Conservation (phyloP, 2,329 filamentous ascomycete species). For the Colletotrichum sublineola region DNA sequence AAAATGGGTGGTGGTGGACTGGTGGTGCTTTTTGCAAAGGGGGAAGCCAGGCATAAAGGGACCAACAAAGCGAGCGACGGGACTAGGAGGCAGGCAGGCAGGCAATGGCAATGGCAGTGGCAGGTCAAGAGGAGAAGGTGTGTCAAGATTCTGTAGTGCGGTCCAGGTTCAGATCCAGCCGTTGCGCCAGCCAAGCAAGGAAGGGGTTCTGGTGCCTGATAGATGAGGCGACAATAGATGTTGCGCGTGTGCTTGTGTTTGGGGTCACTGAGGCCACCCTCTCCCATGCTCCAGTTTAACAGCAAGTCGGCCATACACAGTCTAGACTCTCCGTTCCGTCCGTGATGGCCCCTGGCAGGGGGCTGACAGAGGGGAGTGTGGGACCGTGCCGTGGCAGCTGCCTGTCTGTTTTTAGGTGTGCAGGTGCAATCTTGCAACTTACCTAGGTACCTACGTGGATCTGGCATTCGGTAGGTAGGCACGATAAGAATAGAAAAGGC, state of each 20-base stretch:
- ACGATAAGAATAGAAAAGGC: slow-evolving; percentile 32
- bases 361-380: not conserved
- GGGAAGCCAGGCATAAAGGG: slow-evolving; percentile 34
- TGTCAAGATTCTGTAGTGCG: slow-evolving; percentile 42
- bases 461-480: not conserved
- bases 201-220: slow-evolving; percentile 17
- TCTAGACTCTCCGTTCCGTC: not conserved
- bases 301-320: not conserved
- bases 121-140: slow-evolving; percentile 40
- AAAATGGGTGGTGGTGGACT: slow-evolving; percentile 22
- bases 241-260: not conserved
- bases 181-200: slow-evolving; percentile 35
- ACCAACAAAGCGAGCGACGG: slow-evolving; percentile 36
- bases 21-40: slow-evolving; percentile 39
- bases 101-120: not conserved
- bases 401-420: not conserved
- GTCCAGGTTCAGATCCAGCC: slow-evolving; percentile 34
- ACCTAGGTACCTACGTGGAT: not conserved
- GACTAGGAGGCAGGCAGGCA: slow-evolving; percentile 16
- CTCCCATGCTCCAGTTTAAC: not conserved
- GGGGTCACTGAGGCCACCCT: not conserved
- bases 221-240: slow-evolving; percentile 25
- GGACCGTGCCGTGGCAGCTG: slow-evolving; percentile 26
- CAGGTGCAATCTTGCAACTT: slow-evolving; percentile 21
- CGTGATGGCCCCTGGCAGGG: slow-evolving; percentile 10